Base-by-base conservation (phyloP, 2,329 filamentous ascomycete species). In the Penicillium sp. region DNA sequence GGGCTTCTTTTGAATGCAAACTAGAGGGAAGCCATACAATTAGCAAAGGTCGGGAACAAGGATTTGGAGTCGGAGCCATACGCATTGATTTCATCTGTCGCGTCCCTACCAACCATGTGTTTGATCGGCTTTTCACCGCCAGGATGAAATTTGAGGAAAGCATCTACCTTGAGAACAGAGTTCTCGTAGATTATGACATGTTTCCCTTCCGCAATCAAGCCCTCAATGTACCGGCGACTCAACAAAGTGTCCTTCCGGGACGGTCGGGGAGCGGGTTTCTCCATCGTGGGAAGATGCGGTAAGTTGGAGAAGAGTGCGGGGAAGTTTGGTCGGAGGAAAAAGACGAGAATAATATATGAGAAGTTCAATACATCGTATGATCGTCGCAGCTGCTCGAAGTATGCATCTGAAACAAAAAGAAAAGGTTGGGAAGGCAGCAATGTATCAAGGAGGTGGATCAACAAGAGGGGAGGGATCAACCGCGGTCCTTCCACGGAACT, bases 81-180 rank as follows among this genome's bases (percentile, higher is more conserved):
- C 91, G 88, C 90, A 73, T 89, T 91, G 60, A 98, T 88, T 76
- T 98, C 95, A 74, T 97, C 93, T 11, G 93, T 97, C 50, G 91
- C 93, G 84, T 96, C 92, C 76, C 89, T 86, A 60, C 92, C 92
- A 59, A 98, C 85, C 91, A 97, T 95, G 72, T 99, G 95, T 72
- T 86, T 80, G 63, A 99, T 96, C 53, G 93, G 85, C 76, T 92
- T 95, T 68, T 93, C 88, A 65, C 95, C 95, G 56, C 95, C 95
- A 13, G 95, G 95, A 69, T 98, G 95, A 70, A 90, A 97, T 52
- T 86, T 86, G 52, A 96, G 79, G 91, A 92, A 99, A 39, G 88
- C 83, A 74, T 98, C 93, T 31, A 91, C 87, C 77, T 92, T 96
- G 64, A 98, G 76, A 10, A 97, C 92, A 67, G 86, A 85, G 58